Base-by-base conservation (phyloP, 2,329 filamentous ascomycete genomes). In the Cladosporium colombiae region DNA sequence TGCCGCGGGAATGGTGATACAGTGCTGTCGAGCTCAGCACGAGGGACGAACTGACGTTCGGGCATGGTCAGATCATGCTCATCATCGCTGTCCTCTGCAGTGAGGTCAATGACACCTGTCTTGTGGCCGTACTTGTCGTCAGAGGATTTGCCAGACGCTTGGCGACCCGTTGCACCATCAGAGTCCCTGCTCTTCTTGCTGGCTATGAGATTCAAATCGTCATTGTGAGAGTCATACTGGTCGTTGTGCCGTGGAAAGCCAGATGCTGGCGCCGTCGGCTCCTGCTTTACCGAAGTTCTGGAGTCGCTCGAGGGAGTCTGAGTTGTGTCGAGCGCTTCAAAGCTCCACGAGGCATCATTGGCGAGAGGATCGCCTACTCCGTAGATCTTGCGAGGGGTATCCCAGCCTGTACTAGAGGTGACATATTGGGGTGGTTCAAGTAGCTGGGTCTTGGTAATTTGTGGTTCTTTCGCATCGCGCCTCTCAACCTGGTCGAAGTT, bases 1-100 rank as follows among this genome's bases (percentile, higher is more conserved):
- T 52, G 61, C 6, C 35, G 40, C 3, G 4, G 25, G 23, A 33
- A 35, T 0, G 33, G 21, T 14, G 46, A 16, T 7, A 46, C 25
- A 7, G 25, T 31, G 14, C 14, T 23, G 18, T 46, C 37, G 23
- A 46, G 33, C 21, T 55, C 35, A 14, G 61, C 61, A 25, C 35
- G 25, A 56, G 61, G 61, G 8, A 63, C 61, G 27, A 63, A 63
- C 11, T 49, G 61, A 7, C 61, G 61, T 27, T 56, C 61, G 3
- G 61, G 61, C 18, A 56, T 44, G 5, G 14, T 18, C 11, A 23
- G 18, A 1, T 44, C 33, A 4, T 55, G 13, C 2, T 63, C 50
- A 5, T 56, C 35, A 11, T 63, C 61, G 37, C 37, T 44, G 18
- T 31, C 50, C 5, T 56, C 61, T 5, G 8, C 21, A 31, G 61